Conservation (phyloP, 202 grass and related monocot genomes). For the Carex arenaria region DNA sequence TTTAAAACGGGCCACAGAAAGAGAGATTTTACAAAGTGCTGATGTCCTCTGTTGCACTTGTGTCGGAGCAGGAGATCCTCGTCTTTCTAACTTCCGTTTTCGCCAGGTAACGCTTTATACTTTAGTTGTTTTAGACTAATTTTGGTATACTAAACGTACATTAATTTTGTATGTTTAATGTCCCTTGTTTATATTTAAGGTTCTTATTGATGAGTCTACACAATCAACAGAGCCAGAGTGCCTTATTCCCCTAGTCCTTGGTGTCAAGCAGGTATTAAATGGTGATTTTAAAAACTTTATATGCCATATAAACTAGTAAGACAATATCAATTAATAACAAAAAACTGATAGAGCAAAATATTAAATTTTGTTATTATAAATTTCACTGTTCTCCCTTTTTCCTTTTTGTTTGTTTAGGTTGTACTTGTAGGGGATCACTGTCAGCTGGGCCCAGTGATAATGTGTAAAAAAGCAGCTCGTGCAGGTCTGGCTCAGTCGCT, state of each 20-base stretch:
- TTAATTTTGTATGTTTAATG: conserved; percentile 5
- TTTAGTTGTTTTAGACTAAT: not conserved
- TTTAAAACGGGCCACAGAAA: conserved; percentile 94
- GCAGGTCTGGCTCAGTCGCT: conserved; percentile 93
- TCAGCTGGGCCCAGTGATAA: conserved; percentile 96
- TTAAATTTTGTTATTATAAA: not conserved
- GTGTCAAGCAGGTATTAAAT: conserved; percentile 86
- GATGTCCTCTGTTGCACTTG: conserved; percentile 99
- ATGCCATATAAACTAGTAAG: not conserved
- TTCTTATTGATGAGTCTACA: conserved; percentile 99
- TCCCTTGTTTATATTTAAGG: conserved; percentile 37
- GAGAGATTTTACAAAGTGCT: conserved; percentile 98
- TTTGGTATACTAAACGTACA: not conserved
- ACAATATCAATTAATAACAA: not conserved
- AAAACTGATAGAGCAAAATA: not conserved
- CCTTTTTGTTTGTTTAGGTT: conserved; percentile 40
- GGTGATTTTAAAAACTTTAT: conserved; percentile 6
- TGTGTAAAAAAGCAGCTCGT: conserved; percentile 99
- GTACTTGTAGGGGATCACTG: conserved; percentile 99
- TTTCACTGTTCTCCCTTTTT: conserved; percentile 17
- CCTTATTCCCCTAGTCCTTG: conserved; percentile 94
- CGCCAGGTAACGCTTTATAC: conserved; percentile 53
- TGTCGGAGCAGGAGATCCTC: conserved; percentile 97
- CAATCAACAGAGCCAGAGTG: conserved; percentile 94
- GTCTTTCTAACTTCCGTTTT: conserved; percentile 93